These are phyloP conservation scores for Rhizophora mangle DNA, from an alignment of 345 rosid genomes.

Conservation along the genomic window DNA sequence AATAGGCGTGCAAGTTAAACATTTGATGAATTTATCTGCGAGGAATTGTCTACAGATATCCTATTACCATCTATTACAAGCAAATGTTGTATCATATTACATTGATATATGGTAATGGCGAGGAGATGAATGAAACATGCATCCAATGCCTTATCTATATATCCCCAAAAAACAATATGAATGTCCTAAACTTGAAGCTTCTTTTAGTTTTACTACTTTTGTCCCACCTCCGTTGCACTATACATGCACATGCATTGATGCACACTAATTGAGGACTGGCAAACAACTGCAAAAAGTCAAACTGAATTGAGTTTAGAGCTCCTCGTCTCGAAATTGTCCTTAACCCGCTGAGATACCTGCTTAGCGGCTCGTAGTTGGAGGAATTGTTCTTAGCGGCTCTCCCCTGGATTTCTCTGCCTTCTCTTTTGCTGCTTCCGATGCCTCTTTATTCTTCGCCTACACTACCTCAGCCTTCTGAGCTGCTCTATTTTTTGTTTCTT, in stretches of 20 bases:
- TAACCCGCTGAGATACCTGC: slow-evolving; percentile 19
- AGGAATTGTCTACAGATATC: background rate
- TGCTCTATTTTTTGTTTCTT: slow-evolving; percentile 26
- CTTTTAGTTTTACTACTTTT: too few relatives aligned
- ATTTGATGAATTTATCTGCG: background rate
- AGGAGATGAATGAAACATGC: too few relatives aligned
- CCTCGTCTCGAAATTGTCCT: slow-evolving; percentile 19
- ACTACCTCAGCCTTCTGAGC: slow-evolving; percentile 19
- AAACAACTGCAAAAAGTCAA: too few relatives aligned
- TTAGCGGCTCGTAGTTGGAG: slow-evolving; percentile 25
- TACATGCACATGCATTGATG: too few relatives aligned
- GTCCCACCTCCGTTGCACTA: too few relatives aligned
- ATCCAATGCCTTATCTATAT: too few relatives aligned
- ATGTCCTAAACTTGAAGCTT: too few relatives aligned
- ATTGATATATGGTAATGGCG: too few relatives aligned
- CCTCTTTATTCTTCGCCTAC: slow-evolving; percentile 12
- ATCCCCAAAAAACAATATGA: too few relatives aligned
- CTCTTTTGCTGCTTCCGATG: slow-evolving; percentile 24
- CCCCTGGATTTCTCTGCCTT: slow-evolving; percentile 10
- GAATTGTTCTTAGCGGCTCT: slow-evolving; percentile 11
- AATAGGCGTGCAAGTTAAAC: slow-evolving; percentile 44
- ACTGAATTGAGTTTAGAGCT: slow-evolving; percentile 17
- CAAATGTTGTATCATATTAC: too few relatives aligned
- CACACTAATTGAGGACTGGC: background rate
- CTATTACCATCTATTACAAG: background rate